Conservation (phyloP, 257 asterid species). For the Buddleja alternifolia region DNA sequence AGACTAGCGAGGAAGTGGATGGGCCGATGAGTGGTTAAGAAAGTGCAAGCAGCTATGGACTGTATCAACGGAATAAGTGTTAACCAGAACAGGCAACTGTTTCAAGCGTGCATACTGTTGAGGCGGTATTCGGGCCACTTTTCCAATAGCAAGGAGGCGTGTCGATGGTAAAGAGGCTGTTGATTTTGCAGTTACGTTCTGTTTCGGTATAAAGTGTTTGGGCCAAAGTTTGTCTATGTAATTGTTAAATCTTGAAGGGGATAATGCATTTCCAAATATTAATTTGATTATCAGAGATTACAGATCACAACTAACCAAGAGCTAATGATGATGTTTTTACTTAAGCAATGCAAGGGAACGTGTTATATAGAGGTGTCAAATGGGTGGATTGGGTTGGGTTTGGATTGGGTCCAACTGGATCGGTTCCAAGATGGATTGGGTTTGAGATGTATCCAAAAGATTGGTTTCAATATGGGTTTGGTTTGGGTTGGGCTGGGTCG, state of each 20-base stretch:
- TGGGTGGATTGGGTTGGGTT: too few relatives aligned
- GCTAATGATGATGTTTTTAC: not conserved
- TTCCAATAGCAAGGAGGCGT: not conserved
- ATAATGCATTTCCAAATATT: not conserved
- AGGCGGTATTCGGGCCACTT: not conserved
- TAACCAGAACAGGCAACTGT: not conserved
- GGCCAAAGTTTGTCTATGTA: not conserved
- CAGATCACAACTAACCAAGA: not conserved
- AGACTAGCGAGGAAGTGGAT: too few relatives aligned
- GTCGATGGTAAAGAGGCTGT: not conserved
- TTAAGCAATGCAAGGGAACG: constrained; percentile 5
- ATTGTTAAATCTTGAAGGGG: not conserved
- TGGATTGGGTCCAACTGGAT: too few relatives aligned
- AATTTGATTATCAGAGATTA: not conserved
- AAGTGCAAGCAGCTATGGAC: not conserved
- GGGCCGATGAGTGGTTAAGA: too few relatives aligned
- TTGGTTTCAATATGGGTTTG: too few relatives aligned
- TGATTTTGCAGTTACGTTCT: not conserved
- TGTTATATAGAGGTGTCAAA: too few relatives aligned
- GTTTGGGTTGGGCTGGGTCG: too few relatives aligned
- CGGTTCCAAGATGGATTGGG: too few relatives aligned
- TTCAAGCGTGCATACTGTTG: not conserved
- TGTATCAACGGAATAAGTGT: not conserved
- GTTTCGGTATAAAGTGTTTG: not conserved
- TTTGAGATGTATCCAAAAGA: too few relatives aligned